Conservation (phyloP, 257 asterid genomes). For the Nicotiana obtusifolia region DNA sequence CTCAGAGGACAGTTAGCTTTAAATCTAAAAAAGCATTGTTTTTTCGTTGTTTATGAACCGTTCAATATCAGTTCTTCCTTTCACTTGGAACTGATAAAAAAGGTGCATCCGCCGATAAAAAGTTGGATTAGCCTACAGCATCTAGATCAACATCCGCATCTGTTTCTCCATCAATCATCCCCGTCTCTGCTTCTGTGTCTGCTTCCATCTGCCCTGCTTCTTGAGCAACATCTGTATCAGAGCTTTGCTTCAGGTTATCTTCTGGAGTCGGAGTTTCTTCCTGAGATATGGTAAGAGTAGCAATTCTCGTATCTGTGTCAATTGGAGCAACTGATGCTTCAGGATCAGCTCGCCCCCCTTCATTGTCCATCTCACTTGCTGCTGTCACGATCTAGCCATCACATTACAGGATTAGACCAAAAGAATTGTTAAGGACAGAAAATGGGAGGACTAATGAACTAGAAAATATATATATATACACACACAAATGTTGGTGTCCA, state of each 20-base stretch:
- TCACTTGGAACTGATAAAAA: no score
- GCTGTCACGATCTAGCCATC: conserved; percentile 39
- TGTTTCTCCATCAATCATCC: conserved; percentile 48
- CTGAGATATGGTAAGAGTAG: conserved; percentile 46
- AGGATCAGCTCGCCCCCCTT: conserved; percentile 42
- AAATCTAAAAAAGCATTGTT: no score
- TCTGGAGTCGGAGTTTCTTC: conserved; percentile 68
- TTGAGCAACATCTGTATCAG: conserved; percentile 51
- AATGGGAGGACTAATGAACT: background rate
- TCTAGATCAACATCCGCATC: conserved; percentile 61
- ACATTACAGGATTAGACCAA: background rate
- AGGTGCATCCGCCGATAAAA: background rate
- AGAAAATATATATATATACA: no score
- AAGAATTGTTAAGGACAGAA: background rate
- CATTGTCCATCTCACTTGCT: conserved; percentile 52
- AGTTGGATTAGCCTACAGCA: conserved; percentile 19
- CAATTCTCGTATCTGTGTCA: conserved; percentile 45
- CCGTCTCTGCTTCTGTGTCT: no score
- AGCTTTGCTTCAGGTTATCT: conserved; percentile 55
- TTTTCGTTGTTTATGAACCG: no score
- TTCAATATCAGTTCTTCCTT: no score
- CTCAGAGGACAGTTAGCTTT: no score
- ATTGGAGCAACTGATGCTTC: conserved; percentile 46
- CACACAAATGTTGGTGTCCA: background rate
- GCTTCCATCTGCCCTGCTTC: conserved; percentile 64